A percentile compares a stretch with the other conserved stretches of the same genome.
These are phyloP conservation scores for Metarhizium humberi DNA, from an alignment of 2,329 filamentous ascomycete genomes.

Conservation along the genomic window DNA sequence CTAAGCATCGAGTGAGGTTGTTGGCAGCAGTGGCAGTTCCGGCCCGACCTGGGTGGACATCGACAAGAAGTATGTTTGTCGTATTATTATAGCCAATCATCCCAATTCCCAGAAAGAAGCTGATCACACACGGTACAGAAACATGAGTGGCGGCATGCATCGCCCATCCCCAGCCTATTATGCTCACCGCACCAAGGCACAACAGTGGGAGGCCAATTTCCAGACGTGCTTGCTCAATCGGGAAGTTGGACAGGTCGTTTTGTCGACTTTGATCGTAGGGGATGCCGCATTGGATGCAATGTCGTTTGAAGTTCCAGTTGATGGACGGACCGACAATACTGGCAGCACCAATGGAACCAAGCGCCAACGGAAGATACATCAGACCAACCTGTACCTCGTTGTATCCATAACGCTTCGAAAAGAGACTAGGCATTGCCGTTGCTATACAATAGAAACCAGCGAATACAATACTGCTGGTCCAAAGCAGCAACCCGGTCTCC, in stretches of 20 bases:
- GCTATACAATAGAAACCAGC: constrained; percentile 40
- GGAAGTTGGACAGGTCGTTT: constrained; percentile 37
- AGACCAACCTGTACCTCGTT: constrained; percentile 45
- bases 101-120: constrained; percentile 36
- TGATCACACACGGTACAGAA: constrained; percentile 36
- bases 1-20: constrained; percentile 44
- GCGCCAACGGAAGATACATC: constrained; percentile 42
- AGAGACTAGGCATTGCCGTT: constrained; percentile 33
- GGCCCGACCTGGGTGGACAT: constrained; percentile 42
- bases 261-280: constrained; percentile 43
- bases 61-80: constrained; percentile 42
- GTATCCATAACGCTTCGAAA: constrained; percentile 47
- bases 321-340: constrained; percentile 43
- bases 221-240: constrained; percentile 41
- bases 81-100: constrained; percentile 47
- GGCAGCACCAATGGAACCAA: constrained; percentile 37
- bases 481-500: constrained; percentile 34
- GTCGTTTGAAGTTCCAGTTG: constrained; percentile 58
- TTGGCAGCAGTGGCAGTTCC: constrained; percentile 47
- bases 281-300: constrained; percentile 44
- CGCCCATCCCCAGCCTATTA: constrained; percentile 45
- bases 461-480: constrained; percentile 35
- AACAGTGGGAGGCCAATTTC: constrained; percentile 42
- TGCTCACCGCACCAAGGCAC: constrained; percentile 34
- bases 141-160: constrained; percentile 31